These are phyloP conservation scores for Blastobotrys americana DNA, from an alignment of 805 yeast genomes.

Conservation along the genomic window DNA sequence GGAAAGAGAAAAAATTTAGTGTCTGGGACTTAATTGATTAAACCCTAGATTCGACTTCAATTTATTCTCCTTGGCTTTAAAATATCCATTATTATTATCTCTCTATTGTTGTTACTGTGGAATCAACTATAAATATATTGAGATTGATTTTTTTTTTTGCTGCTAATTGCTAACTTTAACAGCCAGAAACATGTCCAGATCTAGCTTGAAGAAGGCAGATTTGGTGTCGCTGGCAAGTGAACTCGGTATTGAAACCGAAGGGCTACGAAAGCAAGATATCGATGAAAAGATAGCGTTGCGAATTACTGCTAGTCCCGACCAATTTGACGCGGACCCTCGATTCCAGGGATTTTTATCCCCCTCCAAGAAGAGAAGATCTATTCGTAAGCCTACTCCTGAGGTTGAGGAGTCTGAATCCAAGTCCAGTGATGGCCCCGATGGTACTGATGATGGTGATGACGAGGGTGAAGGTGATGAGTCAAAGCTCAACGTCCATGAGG, in stretches of 20 bases:
- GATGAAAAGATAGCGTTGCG: conserved; percentile 24
- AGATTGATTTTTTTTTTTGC: neutral
- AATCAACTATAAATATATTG: neutral
- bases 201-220: conserved; percentile 34
- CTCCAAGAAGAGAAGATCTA: conserved; percentile 8
- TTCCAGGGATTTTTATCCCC: conserved; percentile 17
- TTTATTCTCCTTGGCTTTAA: too few relatives aligned
- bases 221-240: conserved; percentile 33
- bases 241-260: conserved; percentile 29
- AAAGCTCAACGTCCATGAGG: conserved; percentile 13
- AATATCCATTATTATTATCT: neutral
- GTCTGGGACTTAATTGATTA: too few relatives aligned
- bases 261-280: conserved; percentile 24
- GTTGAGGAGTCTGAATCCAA: neutral
- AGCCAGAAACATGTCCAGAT: conserved; percentile 22
- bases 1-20: too few relatives aligned
- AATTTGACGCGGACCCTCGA: conserved; percentile 17
- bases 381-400: neutral
- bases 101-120: neutral
- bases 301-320: conserved; percentile 16
- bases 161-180: neutral
- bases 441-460: conserved; percentile 11
- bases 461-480: conserved; percentile 14
- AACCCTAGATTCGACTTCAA: too few relatives aligned
- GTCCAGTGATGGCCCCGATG: conserved; percentile 18